phyloP scores from a whole-genome alignment of 2,329 filamentous ascomycete genomes.

The Calonectria montana region DNA sequence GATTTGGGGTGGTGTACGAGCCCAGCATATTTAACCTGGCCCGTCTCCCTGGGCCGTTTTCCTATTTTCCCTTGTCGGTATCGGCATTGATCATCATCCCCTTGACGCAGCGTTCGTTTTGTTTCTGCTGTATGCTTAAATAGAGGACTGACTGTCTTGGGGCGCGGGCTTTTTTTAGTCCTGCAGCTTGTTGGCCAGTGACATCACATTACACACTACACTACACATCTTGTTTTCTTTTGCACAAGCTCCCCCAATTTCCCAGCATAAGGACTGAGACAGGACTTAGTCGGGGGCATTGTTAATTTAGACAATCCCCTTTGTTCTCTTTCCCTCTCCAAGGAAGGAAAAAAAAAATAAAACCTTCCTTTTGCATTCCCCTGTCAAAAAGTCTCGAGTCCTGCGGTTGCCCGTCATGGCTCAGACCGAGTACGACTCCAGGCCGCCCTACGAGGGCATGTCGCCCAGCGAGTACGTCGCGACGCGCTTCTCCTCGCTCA shows the following conservation, averaged over 20 bases:
- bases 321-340: neutral
- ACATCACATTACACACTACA: neutral
- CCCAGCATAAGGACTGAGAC: neutral
- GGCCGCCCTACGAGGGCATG: conserved; percentile 62
- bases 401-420: conserved; percentile 28
- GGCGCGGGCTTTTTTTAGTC: neutral
- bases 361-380: neutral
- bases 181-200: neutral
- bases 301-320: neutral
- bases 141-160: neutral
- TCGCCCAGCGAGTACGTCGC: conserved; percentile 57
- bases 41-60: neutral
- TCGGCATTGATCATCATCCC: conserved; percentile 6
- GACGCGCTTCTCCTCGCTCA: conserved; percentile 66
- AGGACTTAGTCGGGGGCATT: neutral
- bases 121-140: conserved; percentile 2
- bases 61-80: neutral
- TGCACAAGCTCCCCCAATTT: neutral
- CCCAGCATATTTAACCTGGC: neutral
- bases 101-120: neutral
- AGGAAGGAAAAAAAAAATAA: neutral
- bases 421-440: conserved; percentile 45
- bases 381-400: neutral
- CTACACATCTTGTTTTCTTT: neutral
- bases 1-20: conserved; percentile 1